Evolutionary conservation across 208 protist genomes (phyloP), one percentile per base, ranked within the genome.

Genomic region (Zelonia costaricensis): DNA sequence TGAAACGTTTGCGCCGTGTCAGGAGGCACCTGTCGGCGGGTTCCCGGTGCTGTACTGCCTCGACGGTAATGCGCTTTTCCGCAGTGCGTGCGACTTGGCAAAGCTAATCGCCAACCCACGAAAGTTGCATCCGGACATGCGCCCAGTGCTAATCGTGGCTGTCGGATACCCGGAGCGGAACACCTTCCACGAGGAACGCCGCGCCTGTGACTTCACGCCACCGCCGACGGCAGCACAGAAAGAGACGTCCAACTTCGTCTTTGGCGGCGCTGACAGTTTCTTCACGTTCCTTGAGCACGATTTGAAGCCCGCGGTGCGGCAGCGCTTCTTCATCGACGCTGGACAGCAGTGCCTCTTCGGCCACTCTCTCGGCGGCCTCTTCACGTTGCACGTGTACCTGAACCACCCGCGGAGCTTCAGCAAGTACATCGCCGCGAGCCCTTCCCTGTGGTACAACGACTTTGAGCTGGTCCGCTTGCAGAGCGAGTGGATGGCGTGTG

Each of bases 391-490:
- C 45, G 33, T 35, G 31, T 62, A 53, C 40, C 45, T 62, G 22
- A 27, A 44, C 13, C 45, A 62, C 57, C 57, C 43, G 42, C 44
- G 22, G 42, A 62, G 44, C 33, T 62, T 53, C 57, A 6, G 15
- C 57, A 62, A 62, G 33, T 62, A 36, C 57, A 39, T 51, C 33
- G 42, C 57, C 1, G 57, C 57, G 23, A 62, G 57, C 45, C 57
- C 57, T 7, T 62, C 57, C 15, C 33, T 62, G 57, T 62, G 57
- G 57, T 62, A 39, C 35, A 53, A 62, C 35, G 57, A 62, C 22
- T 62, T 62, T 28, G 44, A 44, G 23, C 33, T 62, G 18, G 43
- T 53, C 27, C 1, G 28, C n/a, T 33, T 45, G 44, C 31, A 33
- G 33, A 30, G 13, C 12, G 43, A 30, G 43, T 62, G 57, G 57